These are phyloP conservation scores for Lentinula guzmanii DNA, from an alignment of 768 basidiomycete species.

Conservation along the genomic window DNA sequence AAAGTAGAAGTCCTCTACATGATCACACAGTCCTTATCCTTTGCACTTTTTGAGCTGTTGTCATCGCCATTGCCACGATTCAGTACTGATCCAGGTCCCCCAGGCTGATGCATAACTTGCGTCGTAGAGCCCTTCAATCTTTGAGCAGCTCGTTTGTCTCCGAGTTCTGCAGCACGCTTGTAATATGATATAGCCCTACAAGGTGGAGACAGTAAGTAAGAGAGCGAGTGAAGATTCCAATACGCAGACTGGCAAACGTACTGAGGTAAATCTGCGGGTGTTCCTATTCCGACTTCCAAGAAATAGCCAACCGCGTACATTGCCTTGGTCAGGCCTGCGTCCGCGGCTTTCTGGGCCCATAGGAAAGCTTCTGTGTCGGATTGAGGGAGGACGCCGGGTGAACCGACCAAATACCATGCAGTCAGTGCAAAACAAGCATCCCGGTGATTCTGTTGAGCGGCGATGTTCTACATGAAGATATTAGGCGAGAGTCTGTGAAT, in stretches of 20 bases:
- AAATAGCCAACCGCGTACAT: conserved; percentile 99
- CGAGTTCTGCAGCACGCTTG: conserved; percentile 84
- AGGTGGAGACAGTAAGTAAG: conserved; percentile 3
- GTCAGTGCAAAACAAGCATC: conserved; percentile 98
- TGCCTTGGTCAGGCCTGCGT: conserved; percentile 87
- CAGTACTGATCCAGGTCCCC: conserved; percentile 57
- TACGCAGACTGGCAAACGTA: conserved; percentile 30
- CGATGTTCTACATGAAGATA: conserved; percentile 71
- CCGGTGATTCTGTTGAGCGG: conserved; percentile 93
- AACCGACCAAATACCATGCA: conserved; percentile 98
- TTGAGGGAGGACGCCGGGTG: conserved; percentile 94
- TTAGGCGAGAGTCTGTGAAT: conserved; percentile 6
- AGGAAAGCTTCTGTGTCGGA: conserved; percentile 97
- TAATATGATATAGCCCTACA: conserved; percentile 72
- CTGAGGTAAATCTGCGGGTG: conserved; percentile 58
- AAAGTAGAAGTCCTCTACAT: conserved; percentile 49
- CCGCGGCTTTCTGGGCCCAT: conserved; percentile 96
- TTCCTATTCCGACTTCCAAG: conserved; percentile 90
- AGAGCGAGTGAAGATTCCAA: not conserved
- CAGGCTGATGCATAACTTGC: conserved; percentile 49
- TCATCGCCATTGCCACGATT: conserved; percentile 45
- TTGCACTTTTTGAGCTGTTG: conserved; percentile 34
- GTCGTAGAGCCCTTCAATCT: conserved; percentile 60
- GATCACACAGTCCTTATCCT: conserved; percentile 69
- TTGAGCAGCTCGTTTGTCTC: conserved; percentile 90